Conservation (phyloP, 2,329 filamentous ascomycete species). For the Alternaria angustiovoidea region DNA sequence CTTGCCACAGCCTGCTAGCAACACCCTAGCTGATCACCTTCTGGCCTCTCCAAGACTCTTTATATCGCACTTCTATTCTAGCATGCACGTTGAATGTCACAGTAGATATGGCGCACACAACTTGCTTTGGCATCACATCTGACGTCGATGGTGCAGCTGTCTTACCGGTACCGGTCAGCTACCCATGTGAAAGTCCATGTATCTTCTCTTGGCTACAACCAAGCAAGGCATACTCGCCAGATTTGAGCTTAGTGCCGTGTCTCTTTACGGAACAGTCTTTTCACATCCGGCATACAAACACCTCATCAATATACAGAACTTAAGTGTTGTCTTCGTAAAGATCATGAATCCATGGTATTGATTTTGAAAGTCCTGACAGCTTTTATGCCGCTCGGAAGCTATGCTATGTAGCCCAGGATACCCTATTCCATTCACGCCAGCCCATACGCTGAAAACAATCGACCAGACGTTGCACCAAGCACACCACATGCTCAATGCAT, state of each 20-base stretch:
- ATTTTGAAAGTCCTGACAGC: conserved; percentile 39
- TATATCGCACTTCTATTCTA: background rate
- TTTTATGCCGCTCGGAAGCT: conserved; percentile 35
- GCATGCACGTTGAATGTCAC: background rate
- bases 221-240: conserved; percentile 5
- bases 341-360: conserved; percentile 46
- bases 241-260: background rate
- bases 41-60: background rate
- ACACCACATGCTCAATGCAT: conserved; percentile 42
- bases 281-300: background rate
- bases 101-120: background rate
- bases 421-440: conserved; percentile 47
- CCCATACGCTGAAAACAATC: conserved; percentile 41
- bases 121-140: conserved; percentile 7
- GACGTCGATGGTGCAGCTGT: conserved; percentile 22
- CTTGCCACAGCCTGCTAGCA: conserved; percentile 16
- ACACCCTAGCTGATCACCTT: conserved; percentile 9
- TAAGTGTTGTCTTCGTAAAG: conserved; percentile 23
- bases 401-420: conserved; percentile 47
- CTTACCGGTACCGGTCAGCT: conserved; percentile 20
- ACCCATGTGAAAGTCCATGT: conserved; percentile 14
- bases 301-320: background rate
- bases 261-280: background rate
- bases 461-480: conserved; percentile 43
- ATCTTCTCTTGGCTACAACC: conserved; percentile 1